Evolutionary conservation across 371 early-diverging fungal species (phyloP).

Genomic region (Mortierella sp.): DNA sequence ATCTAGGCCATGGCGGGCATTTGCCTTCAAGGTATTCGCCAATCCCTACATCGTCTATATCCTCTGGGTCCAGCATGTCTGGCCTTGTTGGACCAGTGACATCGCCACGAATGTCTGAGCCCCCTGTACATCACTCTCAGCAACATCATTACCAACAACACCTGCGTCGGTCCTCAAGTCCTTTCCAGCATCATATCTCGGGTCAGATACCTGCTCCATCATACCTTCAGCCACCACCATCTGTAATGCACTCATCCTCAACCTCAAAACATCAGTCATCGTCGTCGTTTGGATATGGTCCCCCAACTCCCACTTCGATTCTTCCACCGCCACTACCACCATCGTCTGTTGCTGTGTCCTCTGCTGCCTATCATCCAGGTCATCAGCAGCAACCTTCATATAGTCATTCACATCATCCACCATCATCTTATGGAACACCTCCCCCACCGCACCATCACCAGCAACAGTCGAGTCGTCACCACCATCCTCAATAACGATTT

Average conservation of each 20-base stretch:
- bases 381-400: slow-evolving; percentile 26
- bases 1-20: slow-evolving; percentile 37
- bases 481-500: slow-evolving; percentile 15
- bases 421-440: slow-evolving; percentile 11
- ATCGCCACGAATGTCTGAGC: slow-evolving; percentile 28
- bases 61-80: slow-evolving; percentile 14
- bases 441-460: slow-evolving; percentile 34
- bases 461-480: slow-evolving; percentile 21
- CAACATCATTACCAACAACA: slow-evolving; percentile 39
- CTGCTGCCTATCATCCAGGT: slow-evolving; percentile 27
- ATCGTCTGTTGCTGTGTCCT: slow-evolving; percentile 5
- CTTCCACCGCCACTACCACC: slow-evolving; percentile 25
- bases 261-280: slow-evolving; percentile 18
- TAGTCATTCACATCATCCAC: slow-evolving; percentile 20
- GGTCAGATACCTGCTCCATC: slow-evolving; percentile 39
- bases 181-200: slow-evolving; percentile 42
- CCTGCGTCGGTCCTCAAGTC: slow-evolving; percentile 45
- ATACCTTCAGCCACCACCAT: slow-evolving; percentile 33
- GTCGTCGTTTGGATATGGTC: slow-evolving; percentile 29
- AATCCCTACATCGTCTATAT: slow-evolving; percentile 12
- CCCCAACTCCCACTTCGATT: slow-evolving; percentile 25
- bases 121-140: slow-evolving; percentile 27
- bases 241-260: slow-evolving; percentile 14
- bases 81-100: slow-evolving; percentile 19
- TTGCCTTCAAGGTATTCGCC: slow-evolving; percentile 38